Percentiles rank a stretch among this genome's conserved stretches.
Conservation (phyloP, 2,329 filamentous ascomycete genomes). For the Dendryphion nanum region DNA sequence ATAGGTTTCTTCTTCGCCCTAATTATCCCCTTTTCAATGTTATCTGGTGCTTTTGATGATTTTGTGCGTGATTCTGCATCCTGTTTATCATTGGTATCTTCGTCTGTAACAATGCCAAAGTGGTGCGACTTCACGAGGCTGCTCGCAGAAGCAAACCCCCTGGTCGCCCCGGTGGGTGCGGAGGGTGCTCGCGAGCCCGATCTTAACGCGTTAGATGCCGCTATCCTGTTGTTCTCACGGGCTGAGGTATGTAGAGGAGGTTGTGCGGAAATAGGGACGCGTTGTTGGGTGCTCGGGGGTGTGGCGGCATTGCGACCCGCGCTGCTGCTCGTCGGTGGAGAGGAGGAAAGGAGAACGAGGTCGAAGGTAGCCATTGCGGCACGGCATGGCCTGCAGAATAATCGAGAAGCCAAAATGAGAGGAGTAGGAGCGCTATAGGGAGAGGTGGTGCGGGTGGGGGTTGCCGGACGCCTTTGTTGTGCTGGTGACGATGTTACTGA, state of each 20-base stretch:
- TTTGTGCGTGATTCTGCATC: slow-evolving; percentile 2
- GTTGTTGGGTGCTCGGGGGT: slow-evolving; percentile 23
- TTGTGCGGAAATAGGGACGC: slow-evolving; percentile 26
- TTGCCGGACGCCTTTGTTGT: no score
- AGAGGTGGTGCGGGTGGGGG: no score
- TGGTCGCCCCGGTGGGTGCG: slow-evolving; percentile 21
- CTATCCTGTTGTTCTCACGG: slow-evolving; percentile 13
- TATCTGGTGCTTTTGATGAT: no score
- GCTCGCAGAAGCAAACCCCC: slow-evolving; percentile 35
- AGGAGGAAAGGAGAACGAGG: slow-evolving; percentile 28
- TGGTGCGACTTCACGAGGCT: slow-evolving; percentile 31
- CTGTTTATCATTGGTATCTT: slow-evolving; percentile 11
- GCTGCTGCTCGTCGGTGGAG: slow-evolving; percentile 25
- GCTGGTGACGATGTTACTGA: no score
- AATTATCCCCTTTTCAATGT: no score
- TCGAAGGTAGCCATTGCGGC: slow-evolving; percentile 11
- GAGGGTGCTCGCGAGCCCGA: slow-evolving; percentile 23
- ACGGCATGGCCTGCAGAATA: slow-evolving; percentile 1
- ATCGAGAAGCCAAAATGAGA: not conserved
- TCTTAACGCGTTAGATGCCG: slow-evolving; percentile 22
- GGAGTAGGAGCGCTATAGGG: no score
- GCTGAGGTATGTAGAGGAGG: slow-evolving; percentile 25
- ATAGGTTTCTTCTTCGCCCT: not conserved
- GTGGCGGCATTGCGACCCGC: slow-evolving; percentile 2
- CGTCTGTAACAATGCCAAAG: slow-evolving; percentile 19